Evolutionary conservation across 345 rosid species (phyloP).

Genomic region (Arabidopsis thaliana): TAIR10.1 NC_003076.8:20373001-20373500

Average conservation of each 20-base stretch:
- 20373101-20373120: not conserved
- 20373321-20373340: not conserved
- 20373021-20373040: constrained; percentile 67
- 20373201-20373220: constrained; percentile 6
- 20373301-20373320: not conserved
- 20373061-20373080: not conserved
- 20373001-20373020: constrained; percentile 79
- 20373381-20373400: not conserved
- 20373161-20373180: constrained; percentile 56
- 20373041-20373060: constrained; percentile 65
- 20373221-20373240: not conserved
- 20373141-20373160: constrained; percentile 52
- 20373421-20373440: no score
- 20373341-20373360: not conserved
- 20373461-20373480: no score
- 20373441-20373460: not conserved
- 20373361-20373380: not conserved
- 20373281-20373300: not conserved
- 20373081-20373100: not conserved
- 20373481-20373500: no score
- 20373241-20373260: not conserved
- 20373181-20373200: not conserved
- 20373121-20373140: constrained; percentile 55
- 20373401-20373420: not conserved
- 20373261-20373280: not conserved